Evolutionary conservation across 108 stramenopile genomes (phyloP).

Genomic region (Conticribra weissflogii): DNA sequence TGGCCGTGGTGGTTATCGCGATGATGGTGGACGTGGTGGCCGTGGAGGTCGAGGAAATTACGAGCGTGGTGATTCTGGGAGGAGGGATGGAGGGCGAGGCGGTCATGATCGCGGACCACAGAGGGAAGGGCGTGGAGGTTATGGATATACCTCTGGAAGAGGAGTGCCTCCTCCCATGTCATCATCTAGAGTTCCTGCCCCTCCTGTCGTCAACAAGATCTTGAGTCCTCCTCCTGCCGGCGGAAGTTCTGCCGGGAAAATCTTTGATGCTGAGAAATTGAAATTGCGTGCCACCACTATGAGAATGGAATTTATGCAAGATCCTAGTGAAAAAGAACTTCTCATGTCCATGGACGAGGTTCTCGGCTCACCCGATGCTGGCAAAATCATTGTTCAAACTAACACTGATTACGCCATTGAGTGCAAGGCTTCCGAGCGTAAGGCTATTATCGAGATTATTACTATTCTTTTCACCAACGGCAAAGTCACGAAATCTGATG

Average conservation of each 20-base stretch:
- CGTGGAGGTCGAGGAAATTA: slow-evolving; percentile 14
- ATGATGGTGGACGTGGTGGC: slow-evolving; percentile 32
- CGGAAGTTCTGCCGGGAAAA: slow-evolving; percentile 24
- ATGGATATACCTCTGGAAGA: slow-evolving; percentile 11
- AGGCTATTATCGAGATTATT: slow-evolving; percentile 60
- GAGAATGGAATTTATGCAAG: slow-evolving; percentile 70
- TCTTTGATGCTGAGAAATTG: slow-evolving; percentile 60
- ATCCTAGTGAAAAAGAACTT: slow-evolving; percentile 62
- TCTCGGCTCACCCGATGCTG: slow-evolving; percentile 62
- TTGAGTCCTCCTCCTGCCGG: slow-evolving; percentile 52
- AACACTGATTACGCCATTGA: slow-evolving; percentile 64
- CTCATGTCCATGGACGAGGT: slow-evolving; percentile 70
- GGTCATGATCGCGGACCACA: slow-evolving; percentile 15
- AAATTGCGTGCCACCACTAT: slow-evolving; percentile 68
- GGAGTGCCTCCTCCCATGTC: slow-evolving; percentile 25
- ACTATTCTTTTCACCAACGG: slow-evolving; percentile 55
- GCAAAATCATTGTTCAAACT: slow-evolving; percentile 55
- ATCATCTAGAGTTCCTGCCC: slow-evolving; percentile 14
- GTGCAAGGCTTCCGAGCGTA: slow-evolving; percentile 69
- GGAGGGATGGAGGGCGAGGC: slow-evolving; percentile 13
- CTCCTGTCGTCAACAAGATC: slow-evolving; percentile 59
- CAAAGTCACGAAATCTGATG: slow-evolving; percentile 57
- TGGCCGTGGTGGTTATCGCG: slow-evolving; percentile 13
- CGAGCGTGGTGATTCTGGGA: neutral
- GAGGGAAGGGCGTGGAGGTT: neutral